Evolutionary conservation across 1,284 basidiomycete species (phyloP), one percentile per base, ranked within the genome.

Genomic region (Rhodotorula glutinis): DNA sequence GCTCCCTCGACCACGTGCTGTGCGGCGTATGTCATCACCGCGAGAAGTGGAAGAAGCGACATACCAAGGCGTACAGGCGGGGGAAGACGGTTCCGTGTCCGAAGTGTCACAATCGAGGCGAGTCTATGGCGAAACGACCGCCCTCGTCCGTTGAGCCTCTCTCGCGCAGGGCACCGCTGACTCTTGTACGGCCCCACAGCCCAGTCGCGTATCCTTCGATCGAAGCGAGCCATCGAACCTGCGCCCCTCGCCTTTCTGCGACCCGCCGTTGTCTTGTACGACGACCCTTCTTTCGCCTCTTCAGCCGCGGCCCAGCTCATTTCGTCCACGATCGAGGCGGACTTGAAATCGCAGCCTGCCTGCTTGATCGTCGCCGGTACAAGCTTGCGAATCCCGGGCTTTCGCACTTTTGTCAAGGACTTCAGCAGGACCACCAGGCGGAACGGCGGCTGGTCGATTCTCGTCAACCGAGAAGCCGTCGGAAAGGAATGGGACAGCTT

Each of bases 301-400:
- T 90, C 92, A 73, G 87, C 60, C 16, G 16, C 40, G 10, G 47
- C 63, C 11, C 27, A 43, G 8, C 25, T 90, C 63, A 92, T 94
- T 70, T 91, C 89, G 33, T 78, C 79, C 54, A 87, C 92, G 16
- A 87, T 91, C 72, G 82, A 84, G 3, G 80, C 82, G 30, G 92
- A 95, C 78, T 23, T 78, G 60, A 87, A 29, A 2, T 7, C 29
- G 3, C 8, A 86, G 74, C 94, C 94, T 0, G 93, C 97, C 76
- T 83, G 96, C 80, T 82, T 98, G 46, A 87, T 98, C 75, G 88
- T 98, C 73, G 95, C 96, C 86, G 94, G 94, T 41, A 97, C 94
- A 17, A 93, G 91, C 38, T 85, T 98, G 72, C 95, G 96, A 77
- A 91, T 97, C 9, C 92, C 94, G 74, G 94, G 94, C 11, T 83